Conservation (phyloP, 805 yeast genomes). For the Soucietia sequanensis region DNA sequence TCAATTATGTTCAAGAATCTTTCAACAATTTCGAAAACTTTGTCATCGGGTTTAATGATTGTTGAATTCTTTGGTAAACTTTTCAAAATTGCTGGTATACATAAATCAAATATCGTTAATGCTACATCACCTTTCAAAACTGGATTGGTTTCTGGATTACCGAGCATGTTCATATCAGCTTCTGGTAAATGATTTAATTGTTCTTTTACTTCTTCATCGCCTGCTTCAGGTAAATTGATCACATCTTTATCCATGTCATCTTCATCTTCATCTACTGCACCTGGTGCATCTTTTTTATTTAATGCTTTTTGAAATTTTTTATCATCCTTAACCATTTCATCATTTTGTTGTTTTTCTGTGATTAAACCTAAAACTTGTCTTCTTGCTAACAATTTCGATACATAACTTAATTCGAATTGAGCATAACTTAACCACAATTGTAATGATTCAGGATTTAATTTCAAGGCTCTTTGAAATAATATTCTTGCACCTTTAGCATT, state of each 20-base stretch:
- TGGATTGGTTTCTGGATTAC: conserved; percentile 78
- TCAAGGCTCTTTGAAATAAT: conserved; percentile 77
- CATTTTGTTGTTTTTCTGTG: conserved; percentile 66
- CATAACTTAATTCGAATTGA: conserved; percentile 82
- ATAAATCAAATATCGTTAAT: conserved; percentile 37
- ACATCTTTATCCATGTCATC: conserved; percentile 37
- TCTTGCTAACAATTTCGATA: conserved; percentile 79
- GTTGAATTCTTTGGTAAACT: conserved; percentile 21
- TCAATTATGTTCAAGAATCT: conserved; percentile 60
- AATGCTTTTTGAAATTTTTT: conserved; percentile 38
- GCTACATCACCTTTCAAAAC: conserved; percentile 58
- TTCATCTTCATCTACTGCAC: conserved; percentile 24
- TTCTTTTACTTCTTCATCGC: conserved; percentile 56
- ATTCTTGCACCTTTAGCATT: conserved; percentile 87
- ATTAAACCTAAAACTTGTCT: conserved; percentile 78
- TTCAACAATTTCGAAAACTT: conserved; percentile 37
- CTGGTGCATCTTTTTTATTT: conserved; percentile 12
- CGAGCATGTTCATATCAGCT: conserved; percentile 80
- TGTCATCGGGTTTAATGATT: conserved; percentile 30
- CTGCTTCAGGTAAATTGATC: conserved; percentile 45
- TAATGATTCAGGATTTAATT: conserved; percentile 74
- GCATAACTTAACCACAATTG: conserved; percentile 83
- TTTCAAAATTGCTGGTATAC: conserved; percentile 31
- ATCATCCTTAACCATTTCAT: conserved; percentile 38
- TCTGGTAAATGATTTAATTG: conserved; percentile 78